These are phyloP conservation scores for Aspergillus proliferans DNA, from an alignment of 2,329 filamentous ascomycete genomes.

Conservation along the genomic window DNA sequence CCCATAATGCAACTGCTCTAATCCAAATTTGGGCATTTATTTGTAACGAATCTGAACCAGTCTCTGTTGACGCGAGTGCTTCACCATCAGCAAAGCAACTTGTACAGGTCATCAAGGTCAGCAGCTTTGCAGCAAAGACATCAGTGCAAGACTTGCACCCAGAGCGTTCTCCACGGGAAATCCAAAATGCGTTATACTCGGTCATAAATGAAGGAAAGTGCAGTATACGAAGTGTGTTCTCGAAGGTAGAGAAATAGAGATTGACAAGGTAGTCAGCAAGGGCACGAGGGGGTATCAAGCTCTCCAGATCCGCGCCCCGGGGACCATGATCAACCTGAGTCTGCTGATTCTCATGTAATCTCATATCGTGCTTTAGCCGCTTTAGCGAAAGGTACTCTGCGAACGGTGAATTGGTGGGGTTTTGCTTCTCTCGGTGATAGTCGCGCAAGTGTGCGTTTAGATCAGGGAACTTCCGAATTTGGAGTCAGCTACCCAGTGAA, in stretches of 20 bases:
- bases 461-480: neutral
- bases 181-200: neutral
- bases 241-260: neutral
- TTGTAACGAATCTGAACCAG: neutral
- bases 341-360: neutral
- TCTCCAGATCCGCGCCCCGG: neutral
- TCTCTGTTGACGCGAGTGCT: neutral
- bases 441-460: neutral
- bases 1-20: neutral
- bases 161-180: neutral
- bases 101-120: neutral
- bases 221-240: constrained; percentile 1
- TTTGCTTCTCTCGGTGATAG: neutral
- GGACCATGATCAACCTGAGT: neutral
- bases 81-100: neutral
- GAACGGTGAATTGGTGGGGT: neutral
- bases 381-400: neutral
- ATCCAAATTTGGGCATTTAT: neutral
- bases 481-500: neutral
- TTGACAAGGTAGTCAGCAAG: neutral
- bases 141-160: neutral
- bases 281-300: neutral
- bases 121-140: neutral
- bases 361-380: neutral
- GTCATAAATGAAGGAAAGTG: constrained; percentile 2